These are phyloP conservation scores for Flammula alnicola DNA, from an alignment of 1,284 basidiomycete species.

Conservation along the genomic window DNA sequence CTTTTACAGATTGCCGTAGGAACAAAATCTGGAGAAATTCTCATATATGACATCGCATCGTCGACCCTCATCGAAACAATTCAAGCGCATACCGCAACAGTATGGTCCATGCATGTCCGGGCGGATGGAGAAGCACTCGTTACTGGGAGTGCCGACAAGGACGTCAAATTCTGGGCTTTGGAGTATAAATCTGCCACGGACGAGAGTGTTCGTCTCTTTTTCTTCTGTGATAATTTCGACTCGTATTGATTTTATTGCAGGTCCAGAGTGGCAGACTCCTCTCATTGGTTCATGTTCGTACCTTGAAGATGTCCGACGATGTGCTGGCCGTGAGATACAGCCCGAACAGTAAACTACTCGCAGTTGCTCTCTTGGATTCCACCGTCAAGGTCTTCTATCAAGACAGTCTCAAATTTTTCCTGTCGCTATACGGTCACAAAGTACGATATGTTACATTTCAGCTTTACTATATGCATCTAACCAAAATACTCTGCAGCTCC, in stretches of 20 bases:
- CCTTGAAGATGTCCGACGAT: conserved; percentile 98
- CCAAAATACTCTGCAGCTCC: conserved; percentile 61
- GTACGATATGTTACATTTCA: conserved; percentile 41
- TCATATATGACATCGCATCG: conserved; percentile 89
- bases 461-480: neutral
- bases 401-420: conserved; percentile 96
- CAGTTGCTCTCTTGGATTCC: conserved; percentile 94
- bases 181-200: conserved; percentile 66
- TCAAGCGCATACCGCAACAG: conserved; percentile 84
- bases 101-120: conserved; percentile 91
- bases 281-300: conserved; percentile 84
- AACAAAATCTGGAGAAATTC: conserved; percentile 90
- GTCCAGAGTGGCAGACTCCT: conserved; percentile 60
- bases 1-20: conserved; percentile 81
- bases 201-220: conserved; percentile 51
- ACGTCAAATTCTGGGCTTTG: conserved; percentile 99
- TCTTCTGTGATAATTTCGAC: neutral
- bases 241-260: conserved; percentile 24
- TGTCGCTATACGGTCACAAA: conserved; percentile 98
- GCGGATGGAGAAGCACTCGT: conserved; percentile 84
- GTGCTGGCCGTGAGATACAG: conserved; percentile 91
- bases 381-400: conserved; percentile 99
- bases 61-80: conserved; percentile 85
- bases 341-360: conserved; percentile 88
- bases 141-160: conserved; percentile 94